phyloP scores from a whole-genome alignment of 441 rosid species.

The Euphorbia schlechtendalii region DNA sequence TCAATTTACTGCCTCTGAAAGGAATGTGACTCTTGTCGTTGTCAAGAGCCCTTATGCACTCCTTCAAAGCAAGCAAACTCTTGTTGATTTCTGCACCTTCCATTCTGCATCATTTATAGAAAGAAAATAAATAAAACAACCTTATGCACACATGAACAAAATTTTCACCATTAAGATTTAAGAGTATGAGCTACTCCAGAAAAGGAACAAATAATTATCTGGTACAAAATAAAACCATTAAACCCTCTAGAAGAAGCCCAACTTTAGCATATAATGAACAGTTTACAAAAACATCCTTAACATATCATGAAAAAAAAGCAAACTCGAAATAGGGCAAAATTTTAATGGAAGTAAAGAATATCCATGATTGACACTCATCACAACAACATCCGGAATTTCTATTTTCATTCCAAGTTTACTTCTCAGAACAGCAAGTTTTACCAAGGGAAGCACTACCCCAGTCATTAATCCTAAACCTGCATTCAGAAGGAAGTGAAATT shows the following conservation, averaged over 20 bases:
- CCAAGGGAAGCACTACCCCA: background rate
- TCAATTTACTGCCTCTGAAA: conserved; percentile 96
- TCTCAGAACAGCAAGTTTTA: background rate
- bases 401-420: background rate
- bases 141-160: conserved; percentile 9
- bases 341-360: background rate
- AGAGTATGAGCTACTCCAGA: background rate
- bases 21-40: conserved; percentile 99
- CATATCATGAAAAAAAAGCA: background rate
- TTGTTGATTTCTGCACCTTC: conserved; percentile 99
- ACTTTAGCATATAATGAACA: background rate
- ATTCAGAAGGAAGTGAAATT: background rate
- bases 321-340: background rate
- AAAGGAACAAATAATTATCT: too few relatives aligned
- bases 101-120: conserved; percentile 49
- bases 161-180: background rate
- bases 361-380: background rate
- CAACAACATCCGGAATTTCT: background rate
- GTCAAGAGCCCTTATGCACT: conserved; percentile 98
- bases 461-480: too few relatives aligned
- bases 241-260: background rate
- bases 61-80: conserved; percentile 95
- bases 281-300: background rate
- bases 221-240: background rate
- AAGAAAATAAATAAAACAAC: conserved; percentile 15